Conservation (phyloP, 2,329 filamentous ascomycete genomes). For the Tolypocladium ophioglossoides region DNA sequence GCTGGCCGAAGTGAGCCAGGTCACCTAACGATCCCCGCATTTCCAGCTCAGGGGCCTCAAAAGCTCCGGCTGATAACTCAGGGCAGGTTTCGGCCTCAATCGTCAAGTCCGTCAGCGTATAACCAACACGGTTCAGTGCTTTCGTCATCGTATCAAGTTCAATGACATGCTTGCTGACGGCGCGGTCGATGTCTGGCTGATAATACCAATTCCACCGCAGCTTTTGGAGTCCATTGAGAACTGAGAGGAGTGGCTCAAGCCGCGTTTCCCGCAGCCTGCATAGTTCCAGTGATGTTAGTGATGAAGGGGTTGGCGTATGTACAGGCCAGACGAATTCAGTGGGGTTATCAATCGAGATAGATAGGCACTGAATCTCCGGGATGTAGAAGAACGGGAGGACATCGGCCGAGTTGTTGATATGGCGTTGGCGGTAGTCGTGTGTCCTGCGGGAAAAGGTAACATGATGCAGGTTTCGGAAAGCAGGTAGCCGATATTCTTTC, state of each 20-base stretch:
- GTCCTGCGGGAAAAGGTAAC: background rate
- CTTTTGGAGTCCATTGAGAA: background rate
- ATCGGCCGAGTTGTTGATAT: conserved; percentile 2
- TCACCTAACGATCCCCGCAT: background rate
- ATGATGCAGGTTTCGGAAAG: background rate
- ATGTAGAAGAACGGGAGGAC: conserved; percentile 5
- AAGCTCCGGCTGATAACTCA: background rate
- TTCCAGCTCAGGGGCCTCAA: background rate
- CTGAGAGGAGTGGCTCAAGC: conserved; percentile 2
- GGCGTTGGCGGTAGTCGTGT: background rate
- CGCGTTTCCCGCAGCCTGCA: conserved; percentile 3
- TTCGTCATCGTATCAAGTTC: background rate
- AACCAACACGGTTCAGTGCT: background rate
- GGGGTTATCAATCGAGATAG: conserved; percentile 5
- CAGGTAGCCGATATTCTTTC: background rate
- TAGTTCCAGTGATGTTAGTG: conserved; percentile 1
- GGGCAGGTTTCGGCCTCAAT: background rate
- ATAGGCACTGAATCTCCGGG: background rate
- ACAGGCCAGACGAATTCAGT: conserved; percentile 3
- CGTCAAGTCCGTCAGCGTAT: background rate
- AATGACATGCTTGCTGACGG: background rate
- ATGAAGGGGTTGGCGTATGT: background rate
- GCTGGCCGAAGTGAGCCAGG: background rate
- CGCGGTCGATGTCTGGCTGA: background rate
- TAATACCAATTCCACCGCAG: background rate